These are phyloP conservation scores for Umbilicus rupestris DNA, from an alignment of 164 flowering plant genomes.

Conservation along the genomic window DNA sequence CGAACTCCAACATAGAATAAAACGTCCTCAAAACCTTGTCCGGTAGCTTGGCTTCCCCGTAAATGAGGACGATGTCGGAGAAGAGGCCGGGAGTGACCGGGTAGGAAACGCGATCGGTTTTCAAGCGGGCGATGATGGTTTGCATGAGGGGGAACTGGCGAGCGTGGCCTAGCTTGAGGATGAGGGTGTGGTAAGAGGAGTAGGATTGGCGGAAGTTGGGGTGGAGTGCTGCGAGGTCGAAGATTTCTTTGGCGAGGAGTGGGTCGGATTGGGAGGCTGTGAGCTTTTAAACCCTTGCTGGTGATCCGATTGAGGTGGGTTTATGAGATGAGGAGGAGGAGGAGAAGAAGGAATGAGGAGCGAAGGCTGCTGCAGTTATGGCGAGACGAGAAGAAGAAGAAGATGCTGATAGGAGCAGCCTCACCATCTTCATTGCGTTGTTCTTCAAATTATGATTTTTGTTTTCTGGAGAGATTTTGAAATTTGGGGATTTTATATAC, in stretches of 20 bases:
- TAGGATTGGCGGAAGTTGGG: constrained; percentile 64
- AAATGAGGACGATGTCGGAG: constrained; percentile 40
- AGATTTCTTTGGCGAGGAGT: constrained; percentile 81
- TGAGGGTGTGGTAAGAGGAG: constrained; percentile 46
- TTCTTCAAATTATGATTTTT: neutral
- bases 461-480: neutral
- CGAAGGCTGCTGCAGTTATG: neutral
- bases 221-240: constrained; percentile 61
- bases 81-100: constrained; percentile 42
- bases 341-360: neutral
- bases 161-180: constrained; percentile 65
- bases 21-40: constrained; percentile 46
- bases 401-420: no score
- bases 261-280: constrained; percentile 75
- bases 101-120: constrained; percentile 15
- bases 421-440: no score
- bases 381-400: neutral
- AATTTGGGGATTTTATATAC: neutral
- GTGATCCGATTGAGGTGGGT: constrained; percentile 29
- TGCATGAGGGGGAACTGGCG: constrained; percentile 52
- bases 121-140: constrained; percentile 32
- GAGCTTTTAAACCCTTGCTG: constrained; percentile 59
- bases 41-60: constrained; percentile 56
- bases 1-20: constrained; percentile 45
- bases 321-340: no score